phyloP scores from a whole-genome alignment of 2,329 filamentous ascomycete species.

The Penicillium fuscoglaucum region DNA sequence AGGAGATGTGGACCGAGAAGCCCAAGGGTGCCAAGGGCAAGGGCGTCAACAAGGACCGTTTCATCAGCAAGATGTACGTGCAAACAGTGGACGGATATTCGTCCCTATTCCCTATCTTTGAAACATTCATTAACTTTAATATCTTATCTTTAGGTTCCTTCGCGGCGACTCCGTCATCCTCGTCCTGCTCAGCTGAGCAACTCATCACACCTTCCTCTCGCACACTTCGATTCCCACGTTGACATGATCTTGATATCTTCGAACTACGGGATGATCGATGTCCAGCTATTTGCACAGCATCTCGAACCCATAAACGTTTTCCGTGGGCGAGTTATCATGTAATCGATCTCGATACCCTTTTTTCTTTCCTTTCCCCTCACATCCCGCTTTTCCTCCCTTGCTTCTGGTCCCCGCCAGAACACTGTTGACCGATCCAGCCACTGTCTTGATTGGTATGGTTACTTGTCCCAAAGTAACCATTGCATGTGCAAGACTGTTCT shows the following conservation, averaged over 20 bases:
- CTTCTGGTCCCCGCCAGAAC: constrained; percentile 20
- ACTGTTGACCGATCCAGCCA: constrained; percentile 6
- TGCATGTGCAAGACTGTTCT: constrained; percentile 13
- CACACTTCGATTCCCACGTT: constrained; percentile 15
- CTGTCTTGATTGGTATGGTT: background rate
- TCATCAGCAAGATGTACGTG: constrained; percentile 89
- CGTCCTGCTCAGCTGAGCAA: constrained; percentile 71
- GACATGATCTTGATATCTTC: constrained; percentile 13
- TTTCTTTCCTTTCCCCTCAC: constrained; percentile 15
- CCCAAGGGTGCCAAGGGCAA: constrained; percentile 84
- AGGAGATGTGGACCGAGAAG: constrained; percentile 99
- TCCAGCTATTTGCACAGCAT: constrained; percentile 15
- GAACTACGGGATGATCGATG: constrained; percentile 15
- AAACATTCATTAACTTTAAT: background rate
- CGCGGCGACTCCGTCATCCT: constrained; percentile 86
- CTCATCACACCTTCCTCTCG: constrained; percentile 9
- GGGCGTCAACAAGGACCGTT: constrained; percentile 96
- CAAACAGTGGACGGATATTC: constrained; percentile 36
- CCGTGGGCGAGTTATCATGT: constrained; percentile 18
- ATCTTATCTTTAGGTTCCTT: constrained; percentile 63
- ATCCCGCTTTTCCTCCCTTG: constrained; percentile 19
- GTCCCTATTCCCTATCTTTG: background rate
- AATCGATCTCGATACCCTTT: constrained; percentile 36
- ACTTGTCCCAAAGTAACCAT: constrained; percentile 15
- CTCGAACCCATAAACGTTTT: constrained; percentile 8